Conservation (phyloP, 1,139 yeast species). For the Suhomyces wounanorum region DNA sequence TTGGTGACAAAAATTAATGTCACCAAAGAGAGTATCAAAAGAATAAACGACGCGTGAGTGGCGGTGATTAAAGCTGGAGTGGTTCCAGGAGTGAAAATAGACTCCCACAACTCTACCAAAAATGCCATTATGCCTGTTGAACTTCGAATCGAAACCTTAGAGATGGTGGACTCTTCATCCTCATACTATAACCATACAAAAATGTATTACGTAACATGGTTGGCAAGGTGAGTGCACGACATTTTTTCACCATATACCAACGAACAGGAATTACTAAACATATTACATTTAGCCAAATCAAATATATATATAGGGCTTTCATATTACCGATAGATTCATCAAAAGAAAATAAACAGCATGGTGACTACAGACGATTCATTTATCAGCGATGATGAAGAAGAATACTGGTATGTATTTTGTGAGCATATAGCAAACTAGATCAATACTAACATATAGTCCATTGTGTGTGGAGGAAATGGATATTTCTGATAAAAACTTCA, state of each 20-base stretch:
- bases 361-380: slow-evolving; percentile 48
- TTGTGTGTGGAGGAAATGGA: slow-evolving; percentile 98
- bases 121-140: slow-evolving; percentile 34
- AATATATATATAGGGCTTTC: background rate
- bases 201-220: slow-evolving; percentile 5
- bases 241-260: slow-evolving; percentile 2
- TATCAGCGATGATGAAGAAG: slow-evolving; percentile 81
- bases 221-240: slow-evolving; percentile 11
- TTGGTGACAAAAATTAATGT: slow-evolving; percentile 62
- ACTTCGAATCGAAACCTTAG: background rate
- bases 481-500: slow-evolving; percentile 91
- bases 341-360: slow-evolving; percentile 17
- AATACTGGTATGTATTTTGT: slow-evolving; percentile 53
- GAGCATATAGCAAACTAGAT: background rate
- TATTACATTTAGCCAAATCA: background rate
- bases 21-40: slow-evolving; percentile 53
- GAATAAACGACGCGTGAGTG: slow-evolving; percentile 67
- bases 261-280: background rate
- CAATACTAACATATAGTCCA: slow-evolving; percentile 55
- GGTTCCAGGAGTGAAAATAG: slow-evolving; percentile 92
- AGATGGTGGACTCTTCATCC: background rate
- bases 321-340: background rate
- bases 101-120: slow-evolving; percentile 78
- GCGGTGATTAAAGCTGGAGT: slow-evolving; percentile 85
- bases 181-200: background rate